A percentile compares a stretch with the other conserved stretches of the same genome.
Conservation (phyloP, 192 early-diverging fungal genomes). For the Coemansia sp. region DNA sequence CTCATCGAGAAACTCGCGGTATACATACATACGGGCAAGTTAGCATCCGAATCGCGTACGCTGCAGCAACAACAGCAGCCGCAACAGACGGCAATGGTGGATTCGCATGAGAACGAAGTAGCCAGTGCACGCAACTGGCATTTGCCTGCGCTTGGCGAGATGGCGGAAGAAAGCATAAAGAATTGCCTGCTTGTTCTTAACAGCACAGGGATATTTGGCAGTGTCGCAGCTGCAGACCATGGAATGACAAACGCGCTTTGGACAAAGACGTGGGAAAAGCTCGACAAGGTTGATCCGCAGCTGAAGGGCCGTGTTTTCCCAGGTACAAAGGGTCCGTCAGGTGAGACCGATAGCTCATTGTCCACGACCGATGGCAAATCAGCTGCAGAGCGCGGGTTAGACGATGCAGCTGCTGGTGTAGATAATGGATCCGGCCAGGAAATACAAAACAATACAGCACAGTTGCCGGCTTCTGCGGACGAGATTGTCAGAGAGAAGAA, state of each 20-base stretch:
- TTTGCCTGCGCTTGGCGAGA: slow-evolving; percentile 44
- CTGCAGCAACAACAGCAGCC: slow-evolving; percentile 7
- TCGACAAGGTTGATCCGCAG: slow-evolving; percentile 43
- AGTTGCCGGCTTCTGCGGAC: background rate
- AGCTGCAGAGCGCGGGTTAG: slow-evolving; percentile 6
- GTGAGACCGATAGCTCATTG: background rate
- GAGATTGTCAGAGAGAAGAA: background rate
- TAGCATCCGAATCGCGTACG: slow-evolving; percentile 24
- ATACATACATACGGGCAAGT: slow-evolving; percentile 40
- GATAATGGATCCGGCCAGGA: background rate
- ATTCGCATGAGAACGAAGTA: background rate
- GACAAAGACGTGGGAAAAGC: slow-evolving; percentile 31
- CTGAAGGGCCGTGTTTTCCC: slow-evolving; percentile 39
- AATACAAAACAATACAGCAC: background rate
- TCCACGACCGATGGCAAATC: background rate
- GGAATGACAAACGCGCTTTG: slow-evolving; percentile 22
- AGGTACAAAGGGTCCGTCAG: slow-evolving; percentile 1
- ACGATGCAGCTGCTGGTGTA: background rate
- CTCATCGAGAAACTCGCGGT: slow-evolving; percentile 31
- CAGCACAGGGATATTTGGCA: slow-evolving; percentile 40
- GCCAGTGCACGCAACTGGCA: slow-evolving; percentile 24
- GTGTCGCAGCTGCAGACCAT: slow-evolving; percentile 4
- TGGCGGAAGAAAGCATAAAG: slow-evolving; percentile 49
- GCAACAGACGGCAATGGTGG: background rate
- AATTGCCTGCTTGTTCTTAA: slow-evolving; percentile 52